Base-by-base conservation (phyloP, 1,284 basidiomycete species). In the Mixia osmundae region DNA sequence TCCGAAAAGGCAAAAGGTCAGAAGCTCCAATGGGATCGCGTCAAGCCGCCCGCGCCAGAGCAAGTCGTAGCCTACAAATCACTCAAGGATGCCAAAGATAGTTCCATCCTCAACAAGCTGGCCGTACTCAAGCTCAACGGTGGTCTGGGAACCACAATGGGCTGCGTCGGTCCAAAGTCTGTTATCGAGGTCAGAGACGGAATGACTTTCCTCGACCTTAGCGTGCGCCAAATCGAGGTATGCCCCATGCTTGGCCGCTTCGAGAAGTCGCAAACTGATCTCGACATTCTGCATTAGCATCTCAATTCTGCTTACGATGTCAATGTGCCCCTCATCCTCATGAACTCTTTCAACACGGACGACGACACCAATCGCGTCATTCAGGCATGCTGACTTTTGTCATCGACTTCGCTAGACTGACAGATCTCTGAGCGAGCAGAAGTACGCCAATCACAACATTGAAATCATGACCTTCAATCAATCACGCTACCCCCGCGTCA, bases 331-430 rank as follows among this genome's bases (percentile, higher is more conserved):
- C 79, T 97, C 57, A 89, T 95, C 61, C 72, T 97, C 56, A 97
- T 97, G 89, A 95, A 91, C 55, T 94, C 85, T 45, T 95, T 97
- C 73, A 95, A 97, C 68, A 95, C 91, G 28, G 87, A 89, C 57
- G 83, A 89, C 37, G 85, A 91, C 58, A 91, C 85, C 33, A 68
- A 82, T 40, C 76, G 87, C 43, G 91, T 95, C 64, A 97, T 97
- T 63, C 91, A 95, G n/a, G n/a, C n/a, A n/a, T n/a, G n/a, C n/a
- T n/a, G n/a, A n/a, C n/a, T n/a, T n/a, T n/a, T n/a, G n/a, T n/a
- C n/a, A n/a, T n/a, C n/a, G n/a, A n/a, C n/a, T n/a, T n/a, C n/a
- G n/a, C n/a, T n/a, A n/a, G n/a, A n/a, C n/a, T n/a, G n/a, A n/a
- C n/a, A n/a, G n/a, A n/a, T n/a, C n/a, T n/a, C n/a, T n/a, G n/a